Base-by-base conservation (phyloP, 768 basidiomycete species). In the Panaeolus cyanescens region DNA sequence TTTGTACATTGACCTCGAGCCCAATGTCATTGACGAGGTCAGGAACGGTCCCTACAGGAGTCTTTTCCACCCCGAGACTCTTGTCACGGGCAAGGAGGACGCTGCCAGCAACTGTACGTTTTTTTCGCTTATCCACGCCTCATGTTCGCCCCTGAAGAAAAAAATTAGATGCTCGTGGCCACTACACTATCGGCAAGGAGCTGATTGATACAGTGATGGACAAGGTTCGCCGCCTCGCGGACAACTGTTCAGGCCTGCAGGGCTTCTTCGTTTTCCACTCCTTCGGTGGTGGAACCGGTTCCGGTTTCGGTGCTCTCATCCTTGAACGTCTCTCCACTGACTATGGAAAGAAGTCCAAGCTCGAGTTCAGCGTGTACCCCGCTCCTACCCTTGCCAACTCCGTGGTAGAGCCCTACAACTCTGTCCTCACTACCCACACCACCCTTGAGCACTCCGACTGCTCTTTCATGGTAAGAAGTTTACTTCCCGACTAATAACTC, bases 181-280 rank as follows among this genome's bases (percentile, higher is more conserved):
- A 99, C 80, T 98, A 98, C 80, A 98, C 97, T 64, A 88, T 99
- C 71, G 97, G 97, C 70, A 99, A 99, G 80, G 97, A 99, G 77
- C 88, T 95, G 72, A 95, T 99, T 63, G 97, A 99, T 79, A 85
- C 85, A 45, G 96, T 97, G 59, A 92, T 98, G 88, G 97, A 99
- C 80, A 96, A 93, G 77, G 82, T 99, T 67, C 93, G 97, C 74
- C 91, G 93, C 67, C 88, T 99, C 64, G 93, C 96, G 56, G 97
- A 99, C 79, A 97, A 97, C 80, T 99, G 96, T 81, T 87, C 88
- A 55, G 97, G 97, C 74, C 89, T 99, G 45, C 97, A 99, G 79
- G 97, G 97, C 70, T 99, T 99, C 88, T 99, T 99, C 73, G 93
- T 99, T 72, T 99, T 99, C 88, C 97, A 99, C 82, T 99, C 97